Evolutionary conservation across 2,329 filamentous ascomycete genomes (phyloP), one percentile per base, ranked within the genome.

Genomic region (Orbilia blumenaviensis): DNA sequence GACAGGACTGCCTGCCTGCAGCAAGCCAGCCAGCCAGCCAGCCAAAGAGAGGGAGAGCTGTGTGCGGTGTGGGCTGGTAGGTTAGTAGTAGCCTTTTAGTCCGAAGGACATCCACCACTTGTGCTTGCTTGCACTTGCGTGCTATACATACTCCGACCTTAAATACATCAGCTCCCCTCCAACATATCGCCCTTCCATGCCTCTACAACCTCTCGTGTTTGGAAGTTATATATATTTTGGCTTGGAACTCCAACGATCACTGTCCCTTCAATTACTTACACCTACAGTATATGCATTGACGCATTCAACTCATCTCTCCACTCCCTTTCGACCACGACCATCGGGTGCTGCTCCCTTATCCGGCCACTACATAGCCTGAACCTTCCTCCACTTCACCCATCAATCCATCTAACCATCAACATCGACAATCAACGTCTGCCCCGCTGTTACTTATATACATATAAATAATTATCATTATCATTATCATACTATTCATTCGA

Each of bases 151-250:
- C 48, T 52, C 48, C 27, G 42, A 23, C 63, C n/a, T 74, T 74
- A 74, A 74, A 74, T 74, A 74, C 69, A 74, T 61, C 52, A 46
- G 52, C 52, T 66, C 62, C 69, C 69, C 69, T 66, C 69, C 48
- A 56, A 66, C 56, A 50, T 52, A 63, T 66, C 48, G 32, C 29
- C 18, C 27, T 42, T 23, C 50, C 34, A 34, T 56, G 54, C 56
- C 48, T 66, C 48, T 46, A 72, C 60, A 38, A 66, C 67, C 60
- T 71, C 44, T 56, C 23, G 16, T 54, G 34, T 34, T 48, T 54
- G 42, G 52, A 56, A 56, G 52, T 42, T 63, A 58, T 64, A 63
- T 69, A 52, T 69, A 61, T 52, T 29, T 46, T 67, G 60, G 60
- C 58, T 50, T 42, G 63, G 50, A 67, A 18, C 25, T 44, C 36